Conservation (phyloP, 2,329 filamentous ascomycete species). For the Gremmenia infestans region DNA sequence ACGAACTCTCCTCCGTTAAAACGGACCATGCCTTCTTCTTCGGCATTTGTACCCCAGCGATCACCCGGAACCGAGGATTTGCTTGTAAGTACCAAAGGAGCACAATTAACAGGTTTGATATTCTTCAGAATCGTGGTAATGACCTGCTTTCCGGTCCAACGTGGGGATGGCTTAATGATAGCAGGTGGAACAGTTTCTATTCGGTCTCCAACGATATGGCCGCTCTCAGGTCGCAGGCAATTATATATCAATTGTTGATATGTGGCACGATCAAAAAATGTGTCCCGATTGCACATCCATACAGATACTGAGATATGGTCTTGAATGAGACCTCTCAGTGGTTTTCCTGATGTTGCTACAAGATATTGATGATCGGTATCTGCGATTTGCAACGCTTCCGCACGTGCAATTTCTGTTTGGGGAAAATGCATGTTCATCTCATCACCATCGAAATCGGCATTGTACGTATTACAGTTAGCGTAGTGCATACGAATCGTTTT, state of each 20-base stretch:
- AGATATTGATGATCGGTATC: slow-evolving; percentile 98
- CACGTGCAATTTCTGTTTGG: slow-evolving; percentile 89
- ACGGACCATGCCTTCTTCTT: slow-evolving; percentile 74
- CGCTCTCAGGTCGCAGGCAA: slow-evolving; percentile 82
- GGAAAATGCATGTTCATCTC: slow-evolving; percentile 99
- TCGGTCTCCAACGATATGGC: slow-evolving; percentile 76
- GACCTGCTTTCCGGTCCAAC: slow-evolving; percentile 97
- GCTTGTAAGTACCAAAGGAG: slow-evolving; percentile 72
- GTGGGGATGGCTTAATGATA: slow-evolving; percentile 70
- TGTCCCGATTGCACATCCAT: slow-evolving; percentile 83
- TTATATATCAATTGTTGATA: slow-evolving; percentile 95
- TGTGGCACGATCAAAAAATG: slow-evolving; percentile 79
- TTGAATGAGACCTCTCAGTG: slow-evolving; percentile 91
- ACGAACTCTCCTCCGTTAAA: slow-evolving; percentile 85
- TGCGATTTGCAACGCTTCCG: slow-evolving; percentile 87
- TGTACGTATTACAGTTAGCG: slow-evolving; percentile 99
- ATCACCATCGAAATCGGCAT: slow-evolving; percentile 97
- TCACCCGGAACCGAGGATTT: slow-evolving; percentile 74
- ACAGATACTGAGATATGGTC: slow-evolving; percentile 97
- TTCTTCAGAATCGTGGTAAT: slow-evolving; percentile 92
- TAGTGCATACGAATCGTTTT: slow-evolving; percentile 99
- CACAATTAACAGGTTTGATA: slow-evolving; percentile 71
- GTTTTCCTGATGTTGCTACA: slow-evolving; percentile 88
- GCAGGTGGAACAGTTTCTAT: slow-evolving; percentile 78
- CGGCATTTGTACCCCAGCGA: slow-evolving; percentile 66